A percentile compares a stretch with the other conserved stretches of the same genome.
phyloP scores from a whole-genome alignment of 225 moss, liverwort and hornwort genomes.

The Marchantia polymorpha region DNA sequence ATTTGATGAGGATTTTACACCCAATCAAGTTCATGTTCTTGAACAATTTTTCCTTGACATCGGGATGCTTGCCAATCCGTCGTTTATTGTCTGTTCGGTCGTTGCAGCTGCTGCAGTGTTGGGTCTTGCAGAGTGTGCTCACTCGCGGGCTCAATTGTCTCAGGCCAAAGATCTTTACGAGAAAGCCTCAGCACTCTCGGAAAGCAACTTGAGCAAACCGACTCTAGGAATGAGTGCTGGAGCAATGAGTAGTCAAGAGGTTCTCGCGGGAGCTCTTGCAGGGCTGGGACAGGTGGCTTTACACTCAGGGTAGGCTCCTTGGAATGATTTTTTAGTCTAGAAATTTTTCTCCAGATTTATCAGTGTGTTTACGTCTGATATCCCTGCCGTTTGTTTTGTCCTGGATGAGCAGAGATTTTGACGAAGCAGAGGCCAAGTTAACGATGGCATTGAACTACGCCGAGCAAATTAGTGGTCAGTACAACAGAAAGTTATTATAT shows the following conservation, averaged over 20 bases:
- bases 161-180: conserved; percentile 72
- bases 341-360: no score
- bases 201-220: conserved; percentile 43
- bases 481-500: not conserved
- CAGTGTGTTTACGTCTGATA: not conserved
- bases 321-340: not conserved
- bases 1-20: no score
- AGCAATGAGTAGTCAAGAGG: conserved; percentile 78
- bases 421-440: conserved; percentile 62
- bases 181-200: conserved; percentile 55
- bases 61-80: not conserved
- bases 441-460: conserved; percentile 59
- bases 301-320: conserved; percentile 52
- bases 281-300: conserved; percentile 81
- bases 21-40: not conserved
- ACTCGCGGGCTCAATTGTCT: conserved; percentile 64
- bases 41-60: not conserved
- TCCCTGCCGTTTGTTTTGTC: conserved; percentile 9
- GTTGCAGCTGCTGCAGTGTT: conserved; percentile 70
- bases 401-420: conserved; percentile 53
- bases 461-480: conserved; percentile 89
- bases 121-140: conserved; percentile 79
- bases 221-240: conserved; percentile 56
- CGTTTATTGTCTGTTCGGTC: conserved; percentile 21
- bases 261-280: conserved; percentile 65